These are phyloP conservation scores for Bretschneidera sinensis DNA, from an alignment of 345 rosid species.

Conservation along the genomic window DNA sequence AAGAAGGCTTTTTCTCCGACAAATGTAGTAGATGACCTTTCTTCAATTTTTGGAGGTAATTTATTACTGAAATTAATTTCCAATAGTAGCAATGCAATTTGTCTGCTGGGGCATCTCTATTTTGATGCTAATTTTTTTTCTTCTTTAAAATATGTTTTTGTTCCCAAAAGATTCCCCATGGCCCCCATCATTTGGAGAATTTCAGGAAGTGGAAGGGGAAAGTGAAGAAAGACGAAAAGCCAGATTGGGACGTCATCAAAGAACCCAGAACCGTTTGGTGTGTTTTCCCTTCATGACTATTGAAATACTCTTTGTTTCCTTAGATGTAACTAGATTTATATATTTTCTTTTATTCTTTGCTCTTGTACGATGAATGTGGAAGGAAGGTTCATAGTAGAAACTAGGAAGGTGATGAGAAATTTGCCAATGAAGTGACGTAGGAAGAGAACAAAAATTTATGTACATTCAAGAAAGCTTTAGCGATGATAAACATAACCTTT, in stretches of 20 bases:
- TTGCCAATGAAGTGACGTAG: too few relatives aligned
- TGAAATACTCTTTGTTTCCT: slow-evolving; percentile 14
- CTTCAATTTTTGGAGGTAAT: slow-evolving; percentile 80
- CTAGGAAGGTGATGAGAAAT: not conserved
- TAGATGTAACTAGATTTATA: slow-evolving; percentile 12
- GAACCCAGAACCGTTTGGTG: slow-evolving; percentile 82
- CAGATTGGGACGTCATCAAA: slow-evolving; percentile 69
- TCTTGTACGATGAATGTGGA: not conserved
- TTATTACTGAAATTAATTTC: slow-evolving; percentile 6
- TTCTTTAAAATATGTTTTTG: slow-evolving; percentile 39
- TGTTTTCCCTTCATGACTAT: slow-evolving; percentile 21
- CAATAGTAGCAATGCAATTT: not conserved
- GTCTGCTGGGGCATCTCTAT: not conserved
- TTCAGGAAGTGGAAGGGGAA: slow-evolving; percentile 82
- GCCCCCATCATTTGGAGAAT: slow-evolving; percentile 51
- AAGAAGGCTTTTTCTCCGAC: slow-evolving; percentile 61
- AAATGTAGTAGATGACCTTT: slow-evolving; percentile 56
- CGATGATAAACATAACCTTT: not conserved
- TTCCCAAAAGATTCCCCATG: too few relatives aligned
- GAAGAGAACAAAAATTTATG: not conserved
- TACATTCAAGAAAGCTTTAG: not conserved
- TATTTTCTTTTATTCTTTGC: not conserved
- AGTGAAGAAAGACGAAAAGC: slow-evolving; percentile 81
- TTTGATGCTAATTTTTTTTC: slow-evolving; percentile 11
- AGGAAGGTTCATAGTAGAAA: not conserved